Evolutionary conservation across 495 filamentous ascomycete genomes (phyloP).

Genomic region (Podospora tetraspora): DNA sequence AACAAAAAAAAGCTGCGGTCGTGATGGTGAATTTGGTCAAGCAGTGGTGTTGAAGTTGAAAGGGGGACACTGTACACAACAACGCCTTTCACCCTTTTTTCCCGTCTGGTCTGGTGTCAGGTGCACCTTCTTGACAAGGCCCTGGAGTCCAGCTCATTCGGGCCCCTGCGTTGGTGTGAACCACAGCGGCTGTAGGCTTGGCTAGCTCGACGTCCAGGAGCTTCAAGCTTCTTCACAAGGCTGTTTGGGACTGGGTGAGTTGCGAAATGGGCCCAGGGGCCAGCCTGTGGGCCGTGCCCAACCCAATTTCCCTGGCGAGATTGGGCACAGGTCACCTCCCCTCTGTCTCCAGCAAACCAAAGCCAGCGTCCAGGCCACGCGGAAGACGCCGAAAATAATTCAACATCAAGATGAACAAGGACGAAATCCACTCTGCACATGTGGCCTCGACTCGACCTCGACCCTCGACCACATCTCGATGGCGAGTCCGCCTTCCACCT

Average conservation of each 20-base stretch:
- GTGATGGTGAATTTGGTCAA: neutral
- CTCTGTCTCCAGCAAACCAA: neutral
- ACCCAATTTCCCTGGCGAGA: constrained; percentile 29
- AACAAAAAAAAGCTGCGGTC: neutral
- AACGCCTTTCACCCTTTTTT: constrained; percentile 1
- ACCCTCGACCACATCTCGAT: neutral
- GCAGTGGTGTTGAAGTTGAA: neutral
- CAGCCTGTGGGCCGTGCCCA: constrained; percentile 5
- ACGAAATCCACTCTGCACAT: neutral
- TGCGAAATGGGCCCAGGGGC: neutral
- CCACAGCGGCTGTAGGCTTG: neutral
- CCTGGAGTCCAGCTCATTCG: neutral
- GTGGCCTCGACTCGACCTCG: neutral
- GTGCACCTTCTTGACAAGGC: neutral
- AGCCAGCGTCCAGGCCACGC: constrained; percentile 2
- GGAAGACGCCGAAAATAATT: neutral
- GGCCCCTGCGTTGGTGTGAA: neutral
- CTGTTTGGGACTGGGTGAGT: constrained; percentile 10
- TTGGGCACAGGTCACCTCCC: constrained; percentile 19
- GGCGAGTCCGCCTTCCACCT: neutral
- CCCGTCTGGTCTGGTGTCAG: neutral
- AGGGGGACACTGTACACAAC: constrained; percentile 13
- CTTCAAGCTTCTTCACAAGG: constrained; percentile 11
- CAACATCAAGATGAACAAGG: neutral
- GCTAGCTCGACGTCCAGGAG: constrained; percentile 3